phyloP scores from a whole-genome alignment of 371 early-diverging fungal genomes.

The Mortierella polycephala region DNA sequence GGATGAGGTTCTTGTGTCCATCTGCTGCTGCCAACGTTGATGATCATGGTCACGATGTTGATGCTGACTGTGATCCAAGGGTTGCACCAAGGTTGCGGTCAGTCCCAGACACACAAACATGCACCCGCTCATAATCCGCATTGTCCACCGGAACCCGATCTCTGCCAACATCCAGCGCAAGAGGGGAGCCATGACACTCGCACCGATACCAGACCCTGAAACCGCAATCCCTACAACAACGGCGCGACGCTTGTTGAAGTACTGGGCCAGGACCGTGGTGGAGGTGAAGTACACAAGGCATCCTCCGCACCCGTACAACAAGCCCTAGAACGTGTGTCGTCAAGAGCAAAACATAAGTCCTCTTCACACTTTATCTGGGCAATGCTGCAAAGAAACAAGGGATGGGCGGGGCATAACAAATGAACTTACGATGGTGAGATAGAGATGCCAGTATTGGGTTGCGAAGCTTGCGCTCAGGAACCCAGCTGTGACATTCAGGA shows the following conservation, averaged over 20 bases:
- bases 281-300: constrained; percentile 26
- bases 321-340: constrained; percentile 1
- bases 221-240: constrained; percentile 14
- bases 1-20: too few relatives aligned
- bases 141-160: constrained; percentile 25
- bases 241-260: constrained; percentile 20
- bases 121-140: constrained; percentile 16
- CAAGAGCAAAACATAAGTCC: too few relatives aligned
- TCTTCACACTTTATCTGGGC: too few relatives aligned
- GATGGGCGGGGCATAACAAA: neutral
- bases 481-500: constrained; percentile 7
- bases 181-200: constrained; percentile 16
- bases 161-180: constrained; percentile 8
- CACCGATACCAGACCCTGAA: constrained; percentile 20
- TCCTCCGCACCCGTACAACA: constrained; percentile 21
- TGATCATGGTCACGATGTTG: too few relatives aligned
- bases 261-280: constrained; percentile 20
- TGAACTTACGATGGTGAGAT: constrained; percentile 13
- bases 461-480: constrained; percentile 21
- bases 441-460: constrained; percentile 18
- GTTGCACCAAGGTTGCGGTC: constrained; percentile 7
- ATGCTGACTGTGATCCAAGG: neutral
- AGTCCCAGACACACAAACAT: constrained; percentile 15
- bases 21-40: too few relatives aligned
- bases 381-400: neutral